Conservation (phyloP, 1,284 basidiomycete species). For the Agroathelia rolfsii region DNA sequence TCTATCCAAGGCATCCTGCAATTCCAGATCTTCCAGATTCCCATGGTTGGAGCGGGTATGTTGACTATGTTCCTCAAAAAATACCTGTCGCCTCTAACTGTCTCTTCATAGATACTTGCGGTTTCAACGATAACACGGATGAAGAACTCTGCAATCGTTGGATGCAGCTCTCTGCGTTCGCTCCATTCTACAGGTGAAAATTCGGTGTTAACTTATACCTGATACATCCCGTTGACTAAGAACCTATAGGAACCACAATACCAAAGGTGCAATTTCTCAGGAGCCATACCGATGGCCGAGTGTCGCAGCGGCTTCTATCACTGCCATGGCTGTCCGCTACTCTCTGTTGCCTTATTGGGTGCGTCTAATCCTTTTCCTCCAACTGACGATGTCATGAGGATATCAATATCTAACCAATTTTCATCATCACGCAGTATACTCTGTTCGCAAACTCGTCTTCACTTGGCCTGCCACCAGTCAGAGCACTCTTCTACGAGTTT, state of each 20-base stretch:
- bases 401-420: no score
- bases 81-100: slow-evolving; percentile 36
- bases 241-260: slow-evolving; percentile 67
- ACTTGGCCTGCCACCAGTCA: slow-evolving; percentile 56
- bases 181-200: slow-evolving; percentile 69
- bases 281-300: slow-evolving; percentile 73
- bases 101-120: slow-evolving; percentile 20
- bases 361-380: slow-evolving; percentile 14
- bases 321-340: slow-evolving; percentile 60
- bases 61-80: no score
- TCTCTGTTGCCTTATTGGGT: slow-evolving; percentile 69
- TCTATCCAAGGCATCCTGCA: slow-evolving; percentile 61
- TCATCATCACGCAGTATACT: slow-evolving; percentile 39
- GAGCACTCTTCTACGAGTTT: slow-evolving; percentile 72
- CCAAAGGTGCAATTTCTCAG: slow-evolving; percentile 48
- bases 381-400: slow-evolving; percentile 5
- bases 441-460: slow-evolving; percentile 63
- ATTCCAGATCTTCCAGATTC: slow-evolving; percentile 70
- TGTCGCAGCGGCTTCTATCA: slow-evolving; percentile 62
- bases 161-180: slow-evolving; percentile 72
- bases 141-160: slow-evolving; percentile 78
- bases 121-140: slow-evolving; percentile 61
- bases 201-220: no score
- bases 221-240: no score
- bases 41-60: slow-evolving; percentile 70